These are phyloP conservation scores for Cercospora zeina DNA, from an alignment of 2,329 filamentous ascomycete species.

Conservation along the genomic window DNA sequence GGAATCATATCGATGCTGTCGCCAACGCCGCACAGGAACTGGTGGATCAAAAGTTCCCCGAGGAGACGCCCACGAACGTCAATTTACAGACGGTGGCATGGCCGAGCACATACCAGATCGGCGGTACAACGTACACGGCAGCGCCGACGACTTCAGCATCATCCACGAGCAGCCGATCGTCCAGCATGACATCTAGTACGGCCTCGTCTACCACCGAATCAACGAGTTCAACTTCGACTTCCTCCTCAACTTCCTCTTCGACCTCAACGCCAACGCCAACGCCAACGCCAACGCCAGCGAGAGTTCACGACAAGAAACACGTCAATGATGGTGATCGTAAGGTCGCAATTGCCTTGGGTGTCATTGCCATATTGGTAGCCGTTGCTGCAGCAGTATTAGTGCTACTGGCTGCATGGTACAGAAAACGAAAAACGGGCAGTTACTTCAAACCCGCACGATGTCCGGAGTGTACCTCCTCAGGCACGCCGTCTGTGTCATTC, in stretches of 20 bases:
- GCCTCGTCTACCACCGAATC: not conserved
- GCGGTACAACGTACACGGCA: conserved; percentile 15
- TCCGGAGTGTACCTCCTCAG: conserved; percentile 12
- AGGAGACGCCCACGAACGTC: conserved; percentile 2
- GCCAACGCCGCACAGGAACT: conserved; percentile 9
- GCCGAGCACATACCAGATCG: conserved; percentile 13
- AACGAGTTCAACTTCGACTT: not conserved
- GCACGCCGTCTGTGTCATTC: conserved; percentile 7
- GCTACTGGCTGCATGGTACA: conserved; percentile 12
- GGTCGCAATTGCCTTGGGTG: conserved; percentile 16
- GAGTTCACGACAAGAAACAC: not conserved
- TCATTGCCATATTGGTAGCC: conserved; percentile 15
- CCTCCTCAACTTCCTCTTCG: not conserved
- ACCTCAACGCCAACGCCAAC: conserved; percentile 1
- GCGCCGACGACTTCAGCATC: conserved; percentile 1
- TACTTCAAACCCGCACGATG: conserved; percentile 21
- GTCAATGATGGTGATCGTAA: conserved; percentile 14
- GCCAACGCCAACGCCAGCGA: conserved; percentile 1
- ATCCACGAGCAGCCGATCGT: not conserved
- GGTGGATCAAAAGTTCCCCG: conserved; percentile 10
- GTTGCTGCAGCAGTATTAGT: conserved; percentile 1
- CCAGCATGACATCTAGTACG: not conserved
- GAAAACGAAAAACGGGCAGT: conserved; percentile 14
- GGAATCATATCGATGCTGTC: conserved; percentile 12
- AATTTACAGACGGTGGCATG: conserved; percentile 13